Base-by-base conservation (phyloP, 176 grass and related monocot species). In the Oryza australiensis region DNA sequence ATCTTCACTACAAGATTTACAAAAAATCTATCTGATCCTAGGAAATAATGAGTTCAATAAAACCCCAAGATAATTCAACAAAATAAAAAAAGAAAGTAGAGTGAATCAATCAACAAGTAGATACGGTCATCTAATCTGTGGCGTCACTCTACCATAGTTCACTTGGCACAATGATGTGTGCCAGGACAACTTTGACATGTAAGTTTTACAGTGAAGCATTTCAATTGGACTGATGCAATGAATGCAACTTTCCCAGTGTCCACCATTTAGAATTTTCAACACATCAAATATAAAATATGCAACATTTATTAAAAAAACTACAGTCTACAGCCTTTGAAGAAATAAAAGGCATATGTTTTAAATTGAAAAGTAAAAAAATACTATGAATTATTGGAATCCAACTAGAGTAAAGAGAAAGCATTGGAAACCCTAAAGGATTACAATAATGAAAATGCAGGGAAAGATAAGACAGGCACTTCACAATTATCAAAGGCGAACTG, bases 401-500 rank as follows among this genome's bases (percentile, higher is more conserved):
- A 28, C 49, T 70, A 62, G 26, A 43, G 66, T 62, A 35, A 46
- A 46, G 35, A 84, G 49, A 49, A 84, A 85, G 37, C 5, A 46
- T 43, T 24, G 37, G 43, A 70, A 7, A 77, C 40, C 11, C 1
- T 57, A 12, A 30, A 76, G 34, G 9, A 12, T 62, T 18, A 35
- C 7, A 26, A 53, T 46, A 34, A 12, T 63, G 40, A 46, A 71
- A 63, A 40, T 76, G 26, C 55, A 24, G 57, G 34, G 23, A 64
- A 64, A 82, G 65, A 68, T 62, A 83, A 73, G 74, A 72, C 85
- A 0, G 13, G 62, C 57, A 62, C 42, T 81, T 84, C 27, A 73
- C 40, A 82, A 32, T 59, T 49, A 89, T 40, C 78, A 28, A 41
- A 41, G 48, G 28, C 26, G 7, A 77, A 55, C 68, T 72, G 72